Evolutionary conservation across 352 stramenopile species (phyloP), one percentile per base, ranked within the genome.

Genomic region (Globisporangium parvum): DNA sequence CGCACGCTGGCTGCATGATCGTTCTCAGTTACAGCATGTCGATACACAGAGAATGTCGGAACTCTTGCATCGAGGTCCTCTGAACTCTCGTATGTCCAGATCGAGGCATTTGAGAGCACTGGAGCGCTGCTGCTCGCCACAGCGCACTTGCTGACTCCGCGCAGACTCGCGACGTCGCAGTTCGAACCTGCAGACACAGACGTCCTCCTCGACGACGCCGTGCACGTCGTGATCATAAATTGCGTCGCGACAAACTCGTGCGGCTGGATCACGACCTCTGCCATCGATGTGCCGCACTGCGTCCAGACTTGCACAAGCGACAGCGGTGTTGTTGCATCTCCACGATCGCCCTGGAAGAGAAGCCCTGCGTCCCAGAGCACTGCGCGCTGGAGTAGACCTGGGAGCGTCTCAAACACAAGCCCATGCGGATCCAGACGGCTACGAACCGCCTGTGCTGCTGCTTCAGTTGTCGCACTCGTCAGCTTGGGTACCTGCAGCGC

Each of bases 331-430:
- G 24, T 26, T n/a, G 9, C 17, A 15, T 8, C 42, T 37, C 33
- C 51, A 3, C 51, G 11, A 6, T 20, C 23, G 6, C 24, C 35
- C 11, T 40, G 20, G n/a, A 68, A 15, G 23, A 65, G 21, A 0
- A 52, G 56, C 1, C 57, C 60, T 0, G 57, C 24, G n/a, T 71
- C 57, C 65, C 65, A 71, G 14, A 71, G 18, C 23, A 71, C 3
- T 2, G 65, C 56, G 5, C 65, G 65, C 53, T 69, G 56, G 6
- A 72, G 54, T 10, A 72, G 39, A 0, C 65, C 65, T 0, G 56
- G 47, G 2, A 68, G 47, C 15, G 37, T 23, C 4, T 57, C 28
- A 15, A 69, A 72, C 39, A 23, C 28, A 0, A 67, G 53, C 8
- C 47, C 15, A 18, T 33, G 24, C 10, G 18, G 1, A 9, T 47